These are phyloP conservation scores for Casaregolazyma suthepensis DNA, from an alignment of 1,139 yeast species.

Conservation along the genomic window DNA sequence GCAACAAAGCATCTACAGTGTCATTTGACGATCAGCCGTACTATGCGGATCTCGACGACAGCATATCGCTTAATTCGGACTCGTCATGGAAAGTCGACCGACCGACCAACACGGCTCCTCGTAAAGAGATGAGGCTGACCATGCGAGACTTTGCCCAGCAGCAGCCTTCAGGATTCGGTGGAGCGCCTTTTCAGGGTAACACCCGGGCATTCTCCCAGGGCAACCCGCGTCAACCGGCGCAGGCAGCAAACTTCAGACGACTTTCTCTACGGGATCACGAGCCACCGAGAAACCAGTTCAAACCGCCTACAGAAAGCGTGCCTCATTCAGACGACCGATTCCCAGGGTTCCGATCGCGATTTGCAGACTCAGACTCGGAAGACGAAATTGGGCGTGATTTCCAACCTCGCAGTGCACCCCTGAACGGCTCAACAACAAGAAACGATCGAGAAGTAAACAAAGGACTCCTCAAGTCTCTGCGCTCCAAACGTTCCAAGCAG, in stretches of 20 bases:
- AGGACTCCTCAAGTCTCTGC: not conserved
- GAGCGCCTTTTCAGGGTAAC: constrained; percentile 1
- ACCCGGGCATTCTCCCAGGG: not conserved
- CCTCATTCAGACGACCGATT: not conserved
- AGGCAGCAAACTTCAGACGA: constrained; percentile 2
- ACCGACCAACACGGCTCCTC: constrained; percentile 5
- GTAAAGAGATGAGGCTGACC: constrained; percentile 12
- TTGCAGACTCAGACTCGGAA: constrained; percentile 33
- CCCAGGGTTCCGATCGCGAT: constrained; percentile 27
- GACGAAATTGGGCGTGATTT: not conserved
- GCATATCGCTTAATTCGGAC: constrained; percentile 26
- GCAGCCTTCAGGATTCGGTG: not conserved
- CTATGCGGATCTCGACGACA: constrained; percentile 23
- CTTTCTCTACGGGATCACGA: constrained; percentile 5
- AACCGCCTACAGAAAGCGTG: not conserved
- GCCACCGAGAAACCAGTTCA: not conserved
- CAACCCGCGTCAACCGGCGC: not conserved
- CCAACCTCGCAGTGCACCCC: not conserved
- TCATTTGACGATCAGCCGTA: not conserved
- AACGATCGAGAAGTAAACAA: not conserved
- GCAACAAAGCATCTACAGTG: not conserved
- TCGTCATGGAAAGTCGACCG: constrained; percentile 29
- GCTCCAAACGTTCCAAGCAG: not conserved
- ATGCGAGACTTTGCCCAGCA: constrained; percentile 10
- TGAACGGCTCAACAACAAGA: not conserved